A percentile compares a stretch with the other conserved stretches of the same genome.
Conservation (phyloP, 2,329 filamentous ascomycete genomes). For the Fonsecaea pugnacius region DNA sequence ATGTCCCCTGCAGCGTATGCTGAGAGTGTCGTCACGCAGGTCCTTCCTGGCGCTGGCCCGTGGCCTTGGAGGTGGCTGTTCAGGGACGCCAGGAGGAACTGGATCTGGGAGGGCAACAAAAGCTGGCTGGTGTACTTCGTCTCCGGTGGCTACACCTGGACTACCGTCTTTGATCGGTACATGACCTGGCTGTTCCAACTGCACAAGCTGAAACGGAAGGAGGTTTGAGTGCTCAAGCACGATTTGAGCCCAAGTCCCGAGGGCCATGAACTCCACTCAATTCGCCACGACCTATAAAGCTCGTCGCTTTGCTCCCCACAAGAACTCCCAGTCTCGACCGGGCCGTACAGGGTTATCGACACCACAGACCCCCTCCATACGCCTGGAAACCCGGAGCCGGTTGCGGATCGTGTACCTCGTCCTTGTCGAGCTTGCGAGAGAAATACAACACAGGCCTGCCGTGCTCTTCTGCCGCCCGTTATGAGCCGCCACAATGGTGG, state of each 20-base stretch:
- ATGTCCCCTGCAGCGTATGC: conserved; percentile 33
- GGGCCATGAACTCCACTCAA: too few species aligned
- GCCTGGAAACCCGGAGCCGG: too few species aligned
- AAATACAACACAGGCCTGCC: not conserved
- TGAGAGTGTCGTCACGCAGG: conserved; percentile 32
- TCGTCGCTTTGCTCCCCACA: not conserved
- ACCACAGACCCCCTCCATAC: too few species aligned
- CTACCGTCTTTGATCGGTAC: conserved; percentile 30
- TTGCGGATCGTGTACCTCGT: not conserved
- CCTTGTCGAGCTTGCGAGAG: not conserved
- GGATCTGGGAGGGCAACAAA: conserved; percentile 35
- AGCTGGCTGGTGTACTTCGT: conserved; percentile 33
- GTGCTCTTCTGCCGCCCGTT: too few species aligned
- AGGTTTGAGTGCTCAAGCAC: not conserved
- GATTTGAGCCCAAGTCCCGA: not conserved
- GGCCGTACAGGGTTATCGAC: too few species aligned
- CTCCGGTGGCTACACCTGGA: conserved; percentile 31
- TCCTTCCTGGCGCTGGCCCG: conserved; percentile 32
- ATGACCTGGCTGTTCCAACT: conserved; percentile 29
- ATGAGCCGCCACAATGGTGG: too few species aligned
- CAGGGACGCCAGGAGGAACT: conserved; percentile 32
- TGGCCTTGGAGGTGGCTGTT: conserved; percentile 36
- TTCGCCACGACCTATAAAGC: not conserved
- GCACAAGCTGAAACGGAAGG: conserved; percentile 24
- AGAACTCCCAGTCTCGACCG: not conserved